A percentile compares a stretch with the other conserved stretches of the same genome.
These are phyloP conservation scores for Rhizophora apiculata DNA, from an alignment of 345 rosid genomes.

Conservation along the genomic window DNA sequence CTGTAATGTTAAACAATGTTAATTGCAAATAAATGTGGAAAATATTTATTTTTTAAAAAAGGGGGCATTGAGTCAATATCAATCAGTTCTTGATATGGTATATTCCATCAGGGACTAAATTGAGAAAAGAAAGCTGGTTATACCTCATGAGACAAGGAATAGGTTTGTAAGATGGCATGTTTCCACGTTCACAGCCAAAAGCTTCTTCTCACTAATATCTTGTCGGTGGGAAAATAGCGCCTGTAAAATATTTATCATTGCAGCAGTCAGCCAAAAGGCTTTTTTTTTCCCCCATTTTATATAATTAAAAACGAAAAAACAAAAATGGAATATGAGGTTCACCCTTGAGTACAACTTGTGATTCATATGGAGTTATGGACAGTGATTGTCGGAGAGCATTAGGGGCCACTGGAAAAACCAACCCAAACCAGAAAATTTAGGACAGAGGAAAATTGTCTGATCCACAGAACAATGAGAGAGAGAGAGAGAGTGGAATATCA, in stretches of 20 bases:
- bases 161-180: constrained; percentile 88
- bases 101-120: too few relatives aligned
- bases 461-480: background rate
- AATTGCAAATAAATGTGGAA: background rate
- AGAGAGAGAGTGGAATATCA: background rate
- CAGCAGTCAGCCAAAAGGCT: background rate
- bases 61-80: too few relatives aligned
- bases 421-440: background rate
- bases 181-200: constrained; percentile 70
- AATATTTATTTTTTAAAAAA: too few relatives aligned
- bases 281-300: background rate
- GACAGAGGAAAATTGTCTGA: background rate
- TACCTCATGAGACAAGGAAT: constrained; percentile 82
- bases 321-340: background rate
- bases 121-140: background rate
- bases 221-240: constrained; percentile 97
- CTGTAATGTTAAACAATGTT: too few relatives aligned
- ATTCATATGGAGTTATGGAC: constrained; percentile 76
- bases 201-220: constrained; percentile 79
- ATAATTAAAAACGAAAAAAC: background rate
- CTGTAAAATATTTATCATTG: constrained; percentile 28
- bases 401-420: constrained; percentile 58
- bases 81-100: background rate
- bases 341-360: constrained; percentile 86
- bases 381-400: constrained; percentile 62